Evolutionary conservation across 345 rosid species (phyloP).

Genomic region (Punica granatum): DNA sequence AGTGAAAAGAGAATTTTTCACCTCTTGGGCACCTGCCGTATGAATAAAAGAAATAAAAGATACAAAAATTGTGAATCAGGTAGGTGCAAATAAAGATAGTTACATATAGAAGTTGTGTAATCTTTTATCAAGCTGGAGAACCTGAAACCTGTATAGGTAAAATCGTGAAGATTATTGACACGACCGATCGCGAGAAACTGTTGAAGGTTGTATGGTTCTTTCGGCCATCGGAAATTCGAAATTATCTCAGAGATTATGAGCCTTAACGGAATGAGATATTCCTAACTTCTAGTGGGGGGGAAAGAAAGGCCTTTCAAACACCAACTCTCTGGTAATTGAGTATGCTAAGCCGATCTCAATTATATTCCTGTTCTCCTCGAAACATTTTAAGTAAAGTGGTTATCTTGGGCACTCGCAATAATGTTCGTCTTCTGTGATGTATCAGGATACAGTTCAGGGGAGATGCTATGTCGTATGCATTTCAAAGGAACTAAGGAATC

Average conservation of each 20-base stretch:
- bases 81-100: too few species aligned
- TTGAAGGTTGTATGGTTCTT: constrained; percentile 51
- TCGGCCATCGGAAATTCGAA: constrained; percentile 40
- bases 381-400: not conserved
- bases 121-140: constrained; percentile 6
- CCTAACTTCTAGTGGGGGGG: constrained; percentile 47
- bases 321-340: constrained; percentile 31
- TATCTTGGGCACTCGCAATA: too few species aligned
- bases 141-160: constrained; percentile 43
- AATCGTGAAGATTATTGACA: constrained; percentile 38
- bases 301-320: constrained; percentile 33
- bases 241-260: constrained; percentile 29
- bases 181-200: constrained; percentile 23
- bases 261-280: constrained; percentile 50
- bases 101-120: too few species aligned
- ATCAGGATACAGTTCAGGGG: constrained; percentile 32
- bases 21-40: too few species aligned
- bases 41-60: too few species aligned
- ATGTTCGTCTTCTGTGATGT: not conserved
- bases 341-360: not conserved
- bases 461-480: constrained; percentile 49
- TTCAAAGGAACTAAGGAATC: constrained; percentile 17
- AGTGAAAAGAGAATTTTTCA: too few species aligned
- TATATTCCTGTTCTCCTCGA: not conserved
- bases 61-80: too few species aligned